A percentile compares a stretch with the other conserved stretches of the same genome.
Conservation (phyloP, 306 rosid species). For the Lathyrus sativus region DNA sequence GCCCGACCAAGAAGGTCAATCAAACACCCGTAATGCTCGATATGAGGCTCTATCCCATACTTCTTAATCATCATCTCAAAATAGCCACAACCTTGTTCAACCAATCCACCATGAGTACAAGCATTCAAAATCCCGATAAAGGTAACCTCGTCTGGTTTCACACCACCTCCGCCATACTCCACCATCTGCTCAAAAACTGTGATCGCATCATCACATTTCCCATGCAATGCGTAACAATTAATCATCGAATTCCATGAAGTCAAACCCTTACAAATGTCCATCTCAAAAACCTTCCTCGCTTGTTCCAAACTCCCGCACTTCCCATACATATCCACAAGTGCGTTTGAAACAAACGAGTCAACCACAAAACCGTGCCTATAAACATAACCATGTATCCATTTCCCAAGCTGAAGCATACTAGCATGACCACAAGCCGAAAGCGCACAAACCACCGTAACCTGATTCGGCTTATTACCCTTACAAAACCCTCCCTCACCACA, state of each 20-base stretch:
- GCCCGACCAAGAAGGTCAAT: conserved; percentile 83
- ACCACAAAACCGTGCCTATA: conserved; percentile 47
- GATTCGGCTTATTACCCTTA: conserved; percentile 55
- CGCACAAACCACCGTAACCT: conserved; percentile 61
- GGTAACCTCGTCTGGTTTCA: conserved; percentile 66
- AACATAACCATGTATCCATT: conserved; percentile 72
- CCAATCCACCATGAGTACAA: conserved; percentile 80
- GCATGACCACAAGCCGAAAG: conserved; percentile 84
- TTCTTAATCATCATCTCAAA: conserved; percentile 56
- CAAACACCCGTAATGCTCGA: conserved; percentile 80
- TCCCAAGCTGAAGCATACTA: conserved; percentile 80
- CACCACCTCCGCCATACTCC: conserved; percentile 21
- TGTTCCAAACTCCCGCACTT: conserved; percentile 67
- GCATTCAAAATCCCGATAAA: conserved; percentile 79
- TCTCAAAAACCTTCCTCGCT: conserved; percentile 64
- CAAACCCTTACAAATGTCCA: conserved; percentile 51
- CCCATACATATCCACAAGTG: conserved; percentile 84
- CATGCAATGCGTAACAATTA: conserved; percentile 72
- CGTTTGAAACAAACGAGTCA: conserved; percentile 60
- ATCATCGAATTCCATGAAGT: conserved; percentile 84
- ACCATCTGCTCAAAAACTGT: conserved; percentile 60
- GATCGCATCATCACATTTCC: conserved; percentile 58
- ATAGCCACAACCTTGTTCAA: conserved; percentile 62
- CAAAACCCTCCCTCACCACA: conserved; percentile 29
- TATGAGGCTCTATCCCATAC: conserved; percentile 57